Evolutionary conservation across 257 asterid genomes (phyloP).

Genomic region (Jaltomata sinuosa): DNA sequence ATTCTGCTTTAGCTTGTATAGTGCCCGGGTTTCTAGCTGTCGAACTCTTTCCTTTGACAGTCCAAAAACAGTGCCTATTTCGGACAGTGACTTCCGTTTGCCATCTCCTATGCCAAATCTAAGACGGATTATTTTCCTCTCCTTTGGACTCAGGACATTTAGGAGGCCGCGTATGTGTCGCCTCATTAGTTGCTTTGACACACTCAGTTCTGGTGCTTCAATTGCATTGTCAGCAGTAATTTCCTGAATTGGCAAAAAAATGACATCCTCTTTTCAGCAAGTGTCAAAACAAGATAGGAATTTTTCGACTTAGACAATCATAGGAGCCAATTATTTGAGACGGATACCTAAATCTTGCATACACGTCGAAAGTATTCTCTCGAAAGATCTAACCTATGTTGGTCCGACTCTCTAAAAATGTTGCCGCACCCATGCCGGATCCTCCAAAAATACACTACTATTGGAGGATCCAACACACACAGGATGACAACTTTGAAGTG

Average conservation of each 20-base stretch:
- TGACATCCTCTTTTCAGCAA: not conserved
- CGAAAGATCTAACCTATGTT: no score
- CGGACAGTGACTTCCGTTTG: slow-evolving; percentile 56
- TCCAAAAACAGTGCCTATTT: slow-evolving; percentile 62
- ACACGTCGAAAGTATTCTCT: not conserved
- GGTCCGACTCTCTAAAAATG: no score
- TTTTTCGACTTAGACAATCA: not conserved
- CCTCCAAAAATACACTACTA: no score
- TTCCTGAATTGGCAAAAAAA: slow-evolving; percentile 45
- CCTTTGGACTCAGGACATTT: slow-evolving; percentile 60
- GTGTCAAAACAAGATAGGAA: not conserved
- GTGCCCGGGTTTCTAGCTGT: slow-evolving; percentile 78
- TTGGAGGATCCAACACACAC: no score
- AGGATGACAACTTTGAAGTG: no score
- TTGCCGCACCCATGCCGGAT: no score
- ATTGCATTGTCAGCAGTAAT: slow-evolving; percentile 62
- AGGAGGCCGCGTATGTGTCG: slow-evolving; percentile 58
- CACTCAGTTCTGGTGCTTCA: slow-evolving; percentile 56
- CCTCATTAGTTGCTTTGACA: slow-evolving; percentile 68
- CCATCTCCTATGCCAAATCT: slow-evolving; percentile 71
- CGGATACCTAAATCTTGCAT: not conserved
- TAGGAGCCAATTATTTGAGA: not conserved
- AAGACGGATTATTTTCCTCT: slow-evolving; percentile 53
- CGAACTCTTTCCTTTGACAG: slow-evolving; percentile 83
- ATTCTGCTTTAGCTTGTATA: slow-evolving; percentile 70